A percentile compares a stretch with the other conserved stretches of the same genome.
These are phyloP conservation scores for Ambispora gerdemannii DNA, from an alignment of 192 early-diverging fungal genomes.

Conservation along the genomic window DNA sequence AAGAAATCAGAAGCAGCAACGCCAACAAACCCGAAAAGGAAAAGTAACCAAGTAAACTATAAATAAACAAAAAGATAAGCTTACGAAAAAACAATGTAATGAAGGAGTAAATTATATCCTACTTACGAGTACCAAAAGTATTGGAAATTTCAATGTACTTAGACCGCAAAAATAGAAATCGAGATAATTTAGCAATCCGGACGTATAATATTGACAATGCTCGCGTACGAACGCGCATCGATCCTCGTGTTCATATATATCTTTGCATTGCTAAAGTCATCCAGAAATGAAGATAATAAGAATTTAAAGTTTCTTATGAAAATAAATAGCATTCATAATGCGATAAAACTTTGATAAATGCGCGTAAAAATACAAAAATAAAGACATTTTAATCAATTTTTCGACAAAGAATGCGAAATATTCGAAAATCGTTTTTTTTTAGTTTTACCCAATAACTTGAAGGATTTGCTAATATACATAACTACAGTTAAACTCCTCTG, in stretches of 20 bases:
- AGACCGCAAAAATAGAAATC: conserved; percentile 55
- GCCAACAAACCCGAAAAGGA: conserved; percentile 74
- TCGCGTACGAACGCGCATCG: conserved; percentile 59
- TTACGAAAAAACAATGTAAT: conserved; percentile 5
- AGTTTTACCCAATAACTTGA: no score
- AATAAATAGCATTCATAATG: no score
- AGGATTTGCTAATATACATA: no score
- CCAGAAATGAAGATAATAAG: no score
- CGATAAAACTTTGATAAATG: no score
- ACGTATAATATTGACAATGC: conserved; percentile 59
- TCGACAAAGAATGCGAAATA: no score
- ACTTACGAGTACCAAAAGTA: conserved; percentile 47
- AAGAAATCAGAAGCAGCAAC: conserved; percentile 82
- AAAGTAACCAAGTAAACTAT: conserved; percentile 61
- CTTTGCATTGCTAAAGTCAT: conserved; percentile 40
- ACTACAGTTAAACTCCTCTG: no score
- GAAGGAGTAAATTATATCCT: background rate
- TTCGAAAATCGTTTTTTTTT: no score
- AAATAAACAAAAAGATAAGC: conserved; percentile 13
- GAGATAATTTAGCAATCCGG: conserved; percentile 62
- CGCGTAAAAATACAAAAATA: no score
- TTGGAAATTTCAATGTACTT: conserved; percentile 31
- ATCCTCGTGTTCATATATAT: conserved; percentile 50
- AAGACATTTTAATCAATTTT: no score
- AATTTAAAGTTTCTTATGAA: no score